These are phyloP conservation scores for Cladosporium austrohemisphaericum DNA, from an alignment of 2,329 filamentous ascomycete species.

Conservation along the genomic window DNA sequence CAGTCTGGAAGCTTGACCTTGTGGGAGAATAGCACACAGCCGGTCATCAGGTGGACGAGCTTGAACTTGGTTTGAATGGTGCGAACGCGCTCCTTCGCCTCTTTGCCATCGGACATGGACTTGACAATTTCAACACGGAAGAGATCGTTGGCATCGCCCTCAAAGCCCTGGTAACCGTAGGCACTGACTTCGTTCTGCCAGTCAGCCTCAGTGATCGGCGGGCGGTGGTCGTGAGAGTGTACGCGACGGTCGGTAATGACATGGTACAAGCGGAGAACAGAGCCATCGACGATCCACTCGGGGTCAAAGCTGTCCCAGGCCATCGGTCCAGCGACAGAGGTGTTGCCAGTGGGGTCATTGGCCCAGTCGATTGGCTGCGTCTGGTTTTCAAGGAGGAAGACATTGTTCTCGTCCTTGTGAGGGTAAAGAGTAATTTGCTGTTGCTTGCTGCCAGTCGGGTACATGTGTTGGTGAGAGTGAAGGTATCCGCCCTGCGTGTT, in stretches of 20 bases:
- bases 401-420: slow-evolving; percentile 98
- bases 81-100: slow-evolving; percentile 78
- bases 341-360: slow-evolving; percentile 48
- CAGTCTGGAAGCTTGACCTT: slow-evolving; percentile 98
- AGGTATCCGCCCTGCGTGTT: slow-evolving; percentile 98
- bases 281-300: slow-evolving; percentile 72
- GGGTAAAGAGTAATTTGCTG: slow-evolving; percentile 98
- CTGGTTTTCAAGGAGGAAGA: slow-evolving; percentile 92
- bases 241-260: slow-evolving; percentile 77
- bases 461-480: slow-evolving; percentile 96
- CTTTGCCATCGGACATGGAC: slow-evolving; percentile 72
- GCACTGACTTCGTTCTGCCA: slow-evolving; percentile 60
- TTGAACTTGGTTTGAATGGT: slow-evolving; percentile 97
- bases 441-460: slow-evolving; percentile 94
- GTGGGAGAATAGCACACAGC: slow-evolving; percentile 93
- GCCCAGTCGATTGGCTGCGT: slow-evolving; percentile 71
- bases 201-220: slow-evolving; percentile 79
- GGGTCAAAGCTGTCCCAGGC: slow-evolving; percentile 78
- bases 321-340: slow-evolving; percentile 71
- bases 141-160: slow-evolving; percentile 92
- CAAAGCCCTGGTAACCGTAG: slow-evolving; percentile 95
- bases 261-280: slow-evolving; percentile 80
- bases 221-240: slow-evolving; percentile 91
- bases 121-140: slow-evolving; percentile 96
- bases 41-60: slow-evolving; percentile 93